Evolutionary conservation across 2,329 filamentous ascomycete species (phyloP).

Genomic region (Scopulariopsis brevicaulis): DNA sequence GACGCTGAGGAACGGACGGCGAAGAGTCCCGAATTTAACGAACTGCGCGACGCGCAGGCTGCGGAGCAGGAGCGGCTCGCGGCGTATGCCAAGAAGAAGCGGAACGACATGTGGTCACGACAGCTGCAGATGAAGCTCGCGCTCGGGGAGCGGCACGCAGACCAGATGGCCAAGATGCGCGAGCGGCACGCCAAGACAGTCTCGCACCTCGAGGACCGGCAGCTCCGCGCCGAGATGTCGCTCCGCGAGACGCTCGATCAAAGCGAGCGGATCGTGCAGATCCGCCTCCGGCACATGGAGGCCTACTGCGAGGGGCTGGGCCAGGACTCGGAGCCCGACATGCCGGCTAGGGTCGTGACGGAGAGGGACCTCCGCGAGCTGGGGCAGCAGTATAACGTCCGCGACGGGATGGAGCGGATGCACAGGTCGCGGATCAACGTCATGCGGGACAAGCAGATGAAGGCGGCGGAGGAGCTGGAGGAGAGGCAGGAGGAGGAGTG

Average conservation of each 20-base stretch:
- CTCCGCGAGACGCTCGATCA: conserved; percentile 41
- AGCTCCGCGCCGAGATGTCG: conserved; percentile 52
- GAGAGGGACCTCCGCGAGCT: conserved; percentile 47
- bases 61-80: conserved; percentile 41
- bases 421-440: conserved; percentile 53
- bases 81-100: conserved; percentile 34
- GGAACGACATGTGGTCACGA: conserved; percentile 35
- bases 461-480: conserved; percentile 47
- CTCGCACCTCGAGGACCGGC: conserved; percentile 46
- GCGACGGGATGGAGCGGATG: conserved; percentile 46
- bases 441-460: conserved; percentile 51
- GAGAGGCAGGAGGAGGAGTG: conserved; percentile 42
- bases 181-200: conserved; percentile 42
- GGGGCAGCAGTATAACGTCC: conserved; percentile 47
- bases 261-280: conserved; percentile 42
- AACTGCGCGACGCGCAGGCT: conserved; percentile 30
- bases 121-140: conserved; percentile 36
- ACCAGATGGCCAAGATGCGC: conserved; percentile 38
- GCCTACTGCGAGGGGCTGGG: conserved; percentile 49
- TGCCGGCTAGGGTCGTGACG: conserved; percentile 43
- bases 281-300: conserved; percentile 54
- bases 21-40: conserved; percentile 29
- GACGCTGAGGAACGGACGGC: conserved; percentile 34
- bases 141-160: conserved; percentile 33
- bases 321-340: conserved; percentile 12